These are phyloP conservation scores for Trichomonas gallinae DNA, from an alignment of 208 protist species.

Conservation along the genomic window DNA sequence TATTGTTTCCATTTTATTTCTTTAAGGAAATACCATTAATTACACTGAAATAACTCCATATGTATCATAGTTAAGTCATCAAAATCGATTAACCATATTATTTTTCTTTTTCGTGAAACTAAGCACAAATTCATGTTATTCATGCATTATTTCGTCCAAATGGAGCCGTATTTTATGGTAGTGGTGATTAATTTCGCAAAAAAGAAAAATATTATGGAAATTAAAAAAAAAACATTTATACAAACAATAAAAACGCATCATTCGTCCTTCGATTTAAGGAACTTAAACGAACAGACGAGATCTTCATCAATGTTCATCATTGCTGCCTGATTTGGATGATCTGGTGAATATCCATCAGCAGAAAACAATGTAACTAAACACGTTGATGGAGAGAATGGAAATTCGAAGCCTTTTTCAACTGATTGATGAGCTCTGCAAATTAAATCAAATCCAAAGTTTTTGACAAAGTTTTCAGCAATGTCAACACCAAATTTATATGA, in stretches of 20 bases:
- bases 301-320: not conserved
- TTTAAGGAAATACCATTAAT: no score
- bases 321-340: not conserved
- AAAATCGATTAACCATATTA: no score
- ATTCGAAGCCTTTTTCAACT: slow-evolving; percentile 69
- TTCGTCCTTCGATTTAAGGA: not conserved
- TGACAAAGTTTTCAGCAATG: slow-evolving; percentile 86
- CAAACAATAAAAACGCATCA: not conserved
- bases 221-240: not conserved
- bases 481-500: slow-evolving; percentile 93
- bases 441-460: slow-evolving; percentile 94
- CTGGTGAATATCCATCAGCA: not conserved
- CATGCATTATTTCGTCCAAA: no score
- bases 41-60: no score
- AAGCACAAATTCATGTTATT: no score
- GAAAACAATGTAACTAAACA: not conserved
- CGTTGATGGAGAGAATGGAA: not conserved
- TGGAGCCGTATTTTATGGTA: no score
- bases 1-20: no score
- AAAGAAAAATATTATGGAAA: no score
- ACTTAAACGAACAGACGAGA: not conserved
- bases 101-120: no score
- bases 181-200: no score
- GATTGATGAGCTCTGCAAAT: slow-evolving; percentile 95
- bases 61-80: no score